Conservation (phyloP, 345 rosid genomes). For the Gossypium mustelinum region DNA sequence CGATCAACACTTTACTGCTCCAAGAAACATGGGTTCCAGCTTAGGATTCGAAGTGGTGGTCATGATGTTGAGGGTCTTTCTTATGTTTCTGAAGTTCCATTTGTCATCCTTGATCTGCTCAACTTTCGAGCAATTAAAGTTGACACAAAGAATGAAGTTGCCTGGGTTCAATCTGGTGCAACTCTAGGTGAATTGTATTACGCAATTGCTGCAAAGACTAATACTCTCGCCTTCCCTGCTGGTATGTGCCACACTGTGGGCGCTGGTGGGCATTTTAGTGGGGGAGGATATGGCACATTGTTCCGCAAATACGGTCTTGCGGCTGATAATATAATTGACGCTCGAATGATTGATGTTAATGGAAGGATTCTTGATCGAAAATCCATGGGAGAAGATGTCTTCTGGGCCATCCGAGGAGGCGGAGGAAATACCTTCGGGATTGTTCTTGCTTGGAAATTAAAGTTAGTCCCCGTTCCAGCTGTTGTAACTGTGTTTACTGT, state of each 20-base stretch:
- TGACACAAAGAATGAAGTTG: not conserved
- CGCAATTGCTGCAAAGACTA: not conserved
- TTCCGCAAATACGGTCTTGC: constrained; percentile 8
- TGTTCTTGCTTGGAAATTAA: not conserved
- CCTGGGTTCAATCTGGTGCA: constrained; percentile 10
- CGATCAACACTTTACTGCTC: constrained; percentile 6
- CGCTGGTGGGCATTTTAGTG: constrained; percentile 1
- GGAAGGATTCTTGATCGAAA: constrained; percentile 11
- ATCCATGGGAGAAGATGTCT: constrained; percentile 16
- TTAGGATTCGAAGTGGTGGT: constrained; percentile 11
- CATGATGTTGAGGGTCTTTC: constrained; percentile 15
- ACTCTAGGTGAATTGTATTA: constrained; percentile 6
- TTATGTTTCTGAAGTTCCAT: not conserved
- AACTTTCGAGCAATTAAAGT: not conserved
- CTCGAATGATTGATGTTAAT: not conserved
- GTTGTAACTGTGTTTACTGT: not conserved
- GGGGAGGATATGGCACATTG: not conserved
- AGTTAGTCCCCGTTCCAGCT: not conserved
- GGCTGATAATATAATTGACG: constrained; percentile 6
- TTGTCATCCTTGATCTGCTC: constrained; percentile 5
- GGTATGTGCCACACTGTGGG: constrained; percentile 9
- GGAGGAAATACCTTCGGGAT: constrained; percentile 2
- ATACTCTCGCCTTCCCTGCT: constrained; percentile 4
- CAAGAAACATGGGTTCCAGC: not conserved
- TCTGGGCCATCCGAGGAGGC: constrained; percentile 15